Evolutionary conservation across 768 basidiomycete genomes (phyloP).

Genomic region (Austroboletus eburneus): DNA sequence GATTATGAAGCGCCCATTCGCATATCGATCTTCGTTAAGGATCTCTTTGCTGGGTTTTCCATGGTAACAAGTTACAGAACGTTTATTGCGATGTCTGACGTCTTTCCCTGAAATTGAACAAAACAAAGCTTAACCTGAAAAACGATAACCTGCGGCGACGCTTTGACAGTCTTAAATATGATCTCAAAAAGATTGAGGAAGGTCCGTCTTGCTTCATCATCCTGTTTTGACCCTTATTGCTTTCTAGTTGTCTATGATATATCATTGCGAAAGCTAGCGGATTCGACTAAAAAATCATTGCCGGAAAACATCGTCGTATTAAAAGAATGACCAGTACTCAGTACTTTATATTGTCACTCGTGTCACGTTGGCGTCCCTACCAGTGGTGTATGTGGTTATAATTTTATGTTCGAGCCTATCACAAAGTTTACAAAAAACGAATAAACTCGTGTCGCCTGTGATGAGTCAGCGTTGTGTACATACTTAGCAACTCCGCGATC

Average conservation of each 20-base stretch:
- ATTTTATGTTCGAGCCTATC: no score
- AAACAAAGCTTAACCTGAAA: conserved; percentile 73
- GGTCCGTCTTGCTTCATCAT: conserved; percentile 38
- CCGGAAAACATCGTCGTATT: neutral
- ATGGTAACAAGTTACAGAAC: conserved; percentile 45
- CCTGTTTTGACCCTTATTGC: neutral
- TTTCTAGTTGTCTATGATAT: conserved; percentile 78
- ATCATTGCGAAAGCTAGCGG: conserved; percentile 63
- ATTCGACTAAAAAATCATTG: conserved; percentile 16
- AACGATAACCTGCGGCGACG: conserved; percentile 72
- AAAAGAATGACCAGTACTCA: no score
- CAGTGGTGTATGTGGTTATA: no score
- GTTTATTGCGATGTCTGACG: conserved; percentile 3
- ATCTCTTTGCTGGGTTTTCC: conserved; percentile 78
- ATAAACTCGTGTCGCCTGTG: neutral
- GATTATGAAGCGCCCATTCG: conserved; percentile 75
- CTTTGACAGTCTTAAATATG: conserved; percentile 82
- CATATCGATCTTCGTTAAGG: conserved; percentile 77
- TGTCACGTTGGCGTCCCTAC: no score
- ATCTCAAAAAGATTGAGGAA: conserved; percentile 87
- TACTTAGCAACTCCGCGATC: conserved; percentile 26
- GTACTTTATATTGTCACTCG: no score
- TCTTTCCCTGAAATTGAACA: conserved; percentile 3
- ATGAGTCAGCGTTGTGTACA: no score
- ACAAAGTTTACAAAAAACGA: no score